Percentiles rank a stretch among this genome's conserved stretches.
phyloP scores from a whole-genome alignment of 305 asterid species.

The Plantago lanceolata region DNA sequence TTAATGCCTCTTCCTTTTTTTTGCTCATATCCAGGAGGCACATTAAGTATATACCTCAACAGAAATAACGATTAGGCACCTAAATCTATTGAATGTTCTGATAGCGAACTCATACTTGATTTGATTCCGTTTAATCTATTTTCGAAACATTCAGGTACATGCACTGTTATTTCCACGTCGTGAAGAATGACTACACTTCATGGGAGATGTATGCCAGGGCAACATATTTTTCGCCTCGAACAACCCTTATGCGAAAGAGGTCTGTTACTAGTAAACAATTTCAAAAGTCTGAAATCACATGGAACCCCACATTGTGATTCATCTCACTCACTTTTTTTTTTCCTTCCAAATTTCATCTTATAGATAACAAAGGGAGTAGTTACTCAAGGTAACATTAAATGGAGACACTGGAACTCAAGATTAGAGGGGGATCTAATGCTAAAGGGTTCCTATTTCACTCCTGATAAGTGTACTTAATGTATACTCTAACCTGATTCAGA shows the following conservation, averaged over 20 bases:
- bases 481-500: conserved; percentile 32
- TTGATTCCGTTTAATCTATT: background rate
- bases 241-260: conserved; percentile 74
- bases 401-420: conserved; percentile 45
- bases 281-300: background rate
- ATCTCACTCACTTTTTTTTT: too few species aligned
- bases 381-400: conserved; percentile 19
- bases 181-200: conserved; percentile 70
- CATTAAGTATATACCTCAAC: too few species aligned
- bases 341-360: background rate
- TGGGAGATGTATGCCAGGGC: conserved; percentile 92
- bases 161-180: conserved; percentile 76
- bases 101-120: background rate
- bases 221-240: conserved; percentile 68
- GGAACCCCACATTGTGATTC: background rate
- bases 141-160: conserved; percentile 42
- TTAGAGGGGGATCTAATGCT: conserved; percentile 44
- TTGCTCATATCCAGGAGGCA: too few species aligned
- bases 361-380: conserved; percentile 45
- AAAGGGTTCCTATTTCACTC: conserved; percentile 40
- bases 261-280: conserved; percentile 5
- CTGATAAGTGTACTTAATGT: background rate
- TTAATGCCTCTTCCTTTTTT: too few species aligned
- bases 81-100: background rate
- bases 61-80: background rate